phyloP scores from a whole-genome alignment of 169 alveolate genomes.

The Plasmodium vinckei region DNA sequence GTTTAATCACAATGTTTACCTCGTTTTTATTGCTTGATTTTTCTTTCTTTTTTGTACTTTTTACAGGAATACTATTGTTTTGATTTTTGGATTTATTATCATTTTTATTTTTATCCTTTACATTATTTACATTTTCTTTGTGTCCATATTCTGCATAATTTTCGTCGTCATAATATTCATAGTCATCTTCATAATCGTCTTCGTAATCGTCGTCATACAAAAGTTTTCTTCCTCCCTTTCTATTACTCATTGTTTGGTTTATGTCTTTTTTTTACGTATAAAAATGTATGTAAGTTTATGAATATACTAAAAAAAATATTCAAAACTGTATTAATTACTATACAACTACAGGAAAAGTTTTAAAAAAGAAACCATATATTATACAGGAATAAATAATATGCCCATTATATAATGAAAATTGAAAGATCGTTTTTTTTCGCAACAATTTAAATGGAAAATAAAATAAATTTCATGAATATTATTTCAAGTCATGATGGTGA shows the following conservation, averaged over 20 bases:
- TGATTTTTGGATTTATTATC: neutral
- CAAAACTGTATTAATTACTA: too few species aligned
- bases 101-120: slow-evolving; percentile 9
- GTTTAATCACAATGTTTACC: slow-evolving; percentile 6
- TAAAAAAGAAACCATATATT: too few species aligned
- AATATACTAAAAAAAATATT: too few species aligned
- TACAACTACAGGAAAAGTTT: too few species aligned
- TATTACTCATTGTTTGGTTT: slow-evolving; percentile 48
- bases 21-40: slow-evolving; percentile 8
- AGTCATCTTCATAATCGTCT: slow-evolving; percentile 41
- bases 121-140: slow-evolving; percentile 2
- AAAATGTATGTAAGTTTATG: too few species aligned
- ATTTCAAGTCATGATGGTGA: too few species aligned
- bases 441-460: too few species aligned
- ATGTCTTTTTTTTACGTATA: neutral
- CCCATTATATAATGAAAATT: too few species aligned
- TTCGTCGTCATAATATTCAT: slow-evolving; percentile 69
- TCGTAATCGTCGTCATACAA: slow-evolving; percentile 46
- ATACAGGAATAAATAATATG: too few species aligned
- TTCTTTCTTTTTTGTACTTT: slow-evolving; percentile 13
- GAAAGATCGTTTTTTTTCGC: too few species aligned
- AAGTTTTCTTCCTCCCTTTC: slow-evolving; percentile 31
- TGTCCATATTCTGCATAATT: slow-evolving; percentile 38
- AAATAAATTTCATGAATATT: too few species aligned
- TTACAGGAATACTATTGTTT: neutral